These are phyloP conservation scores for Dryas drummondii DNA, from an alignment of 306 rosid genomes.

Conservation along the genomic window DNA sequence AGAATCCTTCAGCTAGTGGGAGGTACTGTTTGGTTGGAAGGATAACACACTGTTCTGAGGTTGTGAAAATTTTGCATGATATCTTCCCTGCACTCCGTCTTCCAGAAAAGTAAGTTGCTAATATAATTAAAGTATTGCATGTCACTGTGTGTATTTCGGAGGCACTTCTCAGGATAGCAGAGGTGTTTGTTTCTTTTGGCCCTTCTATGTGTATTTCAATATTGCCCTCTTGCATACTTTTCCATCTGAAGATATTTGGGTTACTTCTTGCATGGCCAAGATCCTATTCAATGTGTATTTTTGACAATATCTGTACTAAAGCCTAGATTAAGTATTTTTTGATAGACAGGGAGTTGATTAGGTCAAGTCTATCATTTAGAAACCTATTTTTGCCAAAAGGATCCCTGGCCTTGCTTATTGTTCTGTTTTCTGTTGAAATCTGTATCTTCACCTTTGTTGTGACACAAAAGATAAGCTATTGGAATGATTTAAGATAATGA, in stretches of 20 bases:
- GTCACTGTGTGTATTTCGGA: neutral
- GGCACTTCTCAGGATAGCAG: neutral
- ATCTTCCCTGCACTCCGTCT: constrained; percentile 48
- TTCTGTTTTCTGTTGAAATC: neutral
- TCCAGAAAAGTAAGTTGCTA: constrained; percentile 43
- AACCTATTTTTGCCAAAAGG: neutral
- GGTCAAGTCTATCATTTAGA: neutral
- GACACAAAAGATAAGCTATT: no score
- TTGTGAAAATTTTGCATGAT: constrained; percentile 33
- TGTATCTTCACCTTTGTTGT: no score
- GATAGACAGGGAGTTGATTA: neutral
- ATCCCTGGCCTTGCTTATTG: neutral
- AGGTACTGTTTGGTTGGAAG: constrained; percentile 50
- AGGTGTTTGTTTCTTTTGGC: neutral
- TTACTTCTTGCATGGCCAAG: neutral
- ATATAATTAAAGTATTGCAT: no score
- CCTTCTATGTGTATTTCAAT: neutral
- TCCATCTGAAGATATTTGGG: neutral
- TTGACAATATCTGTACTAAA: neutral
- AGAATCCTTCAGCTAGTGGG: constrained; percentile 59
- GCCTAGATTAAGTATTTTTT: neutral
- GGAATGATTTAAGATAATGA: no score
- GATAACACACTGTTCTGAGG: constrained; percentile 41
- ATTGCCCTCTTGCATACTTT: neutral
- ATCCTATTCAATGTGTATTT: neutral